These are phyloP conservation scores for Syzygium aromaticum DNA, from an alignment of 345 rosid species.

Conservation along the genomic window DNA sequence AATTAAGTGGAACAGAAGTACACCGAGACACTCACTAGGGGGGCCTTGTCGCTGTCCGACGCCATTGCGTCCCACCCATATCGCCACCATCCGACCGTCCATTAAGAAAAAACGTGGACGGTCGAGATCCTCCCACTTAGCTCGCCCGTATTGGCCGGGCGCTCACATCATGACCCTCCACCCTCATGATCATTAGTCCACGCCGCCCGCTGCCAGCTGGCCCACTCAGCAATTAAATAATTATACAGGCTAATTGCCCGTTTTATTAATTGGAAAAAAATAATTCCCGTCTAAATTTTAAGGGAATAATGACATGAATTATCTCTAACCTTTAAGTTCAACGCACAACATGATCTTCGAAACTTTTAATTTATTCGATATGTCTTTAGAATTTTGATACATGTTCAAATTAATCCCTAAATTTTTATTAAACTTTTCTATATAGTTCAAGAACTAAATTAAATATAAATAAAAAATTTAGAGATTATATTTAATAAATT, in stretches of 20 bases:
- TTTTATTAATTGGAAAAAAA: not conserved
- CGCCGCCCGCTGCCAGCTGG: conserved; percentile 14
- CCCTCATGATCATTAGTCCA: conserved; percentile 22
- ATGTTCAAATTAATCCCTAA: too few relatives aligned
- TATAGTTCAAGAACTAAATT: too few relatives aligned
- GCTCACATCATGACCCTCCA: conserved; percentile 1
- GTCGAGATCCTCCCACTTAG: not conserved
- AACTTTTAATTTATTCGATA: too few relatives aligned
- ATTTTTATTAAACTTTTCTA: too few relatives aligned
- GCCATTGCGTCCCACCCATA: not conserved
- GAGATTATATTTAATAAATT: too few relatives aligned
- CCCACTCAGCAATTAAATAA: conserved; percentile 11
- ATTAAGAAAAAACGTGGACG: conserved; percentile 13
- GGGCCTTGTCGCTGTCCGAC: not conserved
- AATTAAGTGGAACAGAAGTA: not conserved
- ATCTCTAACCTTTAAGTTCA: too few relatives aligned
- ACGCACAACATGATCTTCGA: too few relatives aligned
- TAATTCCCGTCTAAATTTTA: not conserved
- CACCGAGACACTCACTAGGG: not conserved
- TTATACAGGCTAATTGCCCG: not conserved
- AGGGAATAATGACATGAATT: not conserved
- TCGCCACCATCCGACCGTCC: not conserved
- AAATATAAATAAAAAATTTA: too few relatives aligned
- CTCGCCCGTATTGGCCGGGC: conserved; percentile 1
- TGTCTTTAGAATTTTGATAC: too few relatives aligned